phyloP scores from a whole-genome alignment of 495 filamentous ascomycete species.

The Hypomontagnella submonticulosa region DNA sequence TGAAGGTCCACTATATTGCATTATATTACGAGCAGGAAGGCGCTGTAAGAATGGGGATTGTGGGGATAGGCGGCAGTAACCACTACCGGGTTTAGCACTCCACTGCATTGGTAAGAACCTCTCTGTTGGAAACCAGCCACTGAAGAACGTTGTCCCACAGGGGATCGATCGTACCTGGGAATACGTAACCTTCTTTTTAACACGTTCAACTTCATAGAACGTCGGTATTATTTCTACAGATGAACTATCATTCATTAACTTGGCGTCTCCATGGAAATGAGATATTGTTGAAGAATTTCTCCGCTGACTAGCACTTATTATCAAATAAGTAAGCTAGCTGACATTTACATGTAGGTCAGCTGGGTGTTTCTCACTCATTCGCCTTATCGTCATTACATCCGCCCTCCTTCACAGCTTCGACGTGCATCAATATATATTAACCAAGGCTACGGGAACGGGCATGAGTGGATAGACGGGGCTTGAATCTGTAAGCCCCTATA shows the following conservation, averaged over 20 bases:
- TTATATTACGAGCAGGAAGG: neutral
- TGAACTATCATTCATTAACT: neutral
- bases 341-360: constrained; percentile 28
- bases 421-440: constrained; percentile 5
- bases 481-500: neutral
- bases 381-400: constrained; percentile 40
- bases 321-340: constrained; percentile 14
- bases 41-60: constrained; percentile 4
- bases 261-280: neutral
- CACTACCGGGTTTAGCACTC: constrained; percentile 7
- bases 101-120: neutral
- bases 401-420: constrained; percentile 24
- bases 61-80: constrained; percentile 2
- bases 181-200: too few species aligned
- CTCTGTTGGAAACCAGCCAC: neutral
- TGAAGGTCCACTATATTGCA: constrained; percentile 5
- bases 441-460: neutral
- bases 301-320: neutral
- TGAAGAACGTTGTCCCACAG: too few species aligned
- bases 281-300: neutral
- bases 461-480: neutral
- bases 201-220: too few species aligned
- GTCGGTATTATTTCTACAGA: too few species aligned
- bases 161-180: too few species aligned
- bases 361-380: constrained; percentile 10